phyloP scores from a whole-genome alignment of 1,139 yeast species.

The Kodamaea sp. region DNA sequence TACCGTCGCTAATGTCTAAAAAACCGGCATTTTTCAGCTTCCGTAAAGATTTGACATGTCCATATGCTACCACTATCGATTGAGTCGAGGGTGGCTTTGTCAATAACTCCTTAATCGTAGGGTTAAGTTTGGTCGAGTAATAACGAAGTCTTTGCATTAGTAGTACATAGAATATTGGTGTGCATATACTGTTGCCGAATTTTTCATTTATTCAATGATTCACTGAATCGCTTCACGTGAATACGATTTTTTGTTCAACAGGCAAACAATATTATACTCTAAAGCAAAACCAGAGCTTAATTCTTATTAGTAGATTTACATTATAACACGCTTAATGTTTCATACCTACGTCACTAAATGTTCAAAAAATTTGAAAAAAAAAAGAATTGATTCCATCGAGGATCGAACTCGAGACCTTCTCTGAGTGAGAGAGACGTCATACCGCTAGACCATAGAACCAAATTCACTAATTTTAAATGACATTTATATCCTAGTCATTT shows the following conservation, averaged over 20 bases:
- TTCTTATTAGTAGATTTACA: no score
- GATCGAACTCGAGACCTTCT: conserved; percentile 5
- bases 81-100: conserved; percentile 27
- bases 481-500: no score
- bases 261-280: no score
- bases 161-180: no score
- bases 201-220: no score
- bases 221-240: no score
- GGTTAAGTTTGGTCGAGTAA: conserved; percentile 7
- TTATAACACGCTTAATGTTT: no score
- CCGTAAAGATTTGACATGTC: conserved; percentile 76
- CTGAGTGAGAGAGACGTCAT: conserved; percentile 5
- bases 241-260: no score
- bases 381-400: conserved; percentile 3
- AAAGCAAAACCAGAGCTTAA: no score
- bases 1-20: conserved; percentile 77
- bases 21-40: conserved; percentile 74
- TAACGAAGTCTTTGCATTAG: no score
- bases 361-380: neutral
- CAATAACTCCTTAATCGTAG: conserved; percentile 36
- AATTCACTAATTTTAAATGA: no score
- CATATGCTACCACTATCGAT: conserved; percentile 31
- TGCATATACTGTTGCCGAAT: no score
- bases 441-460: conserved; percentile 6
- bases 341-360: neutral